Base-by-base conservation (phyloP, 2,329 filamentous ascomycete genomes). In the Tolypocladium paradoxum region DNA sequence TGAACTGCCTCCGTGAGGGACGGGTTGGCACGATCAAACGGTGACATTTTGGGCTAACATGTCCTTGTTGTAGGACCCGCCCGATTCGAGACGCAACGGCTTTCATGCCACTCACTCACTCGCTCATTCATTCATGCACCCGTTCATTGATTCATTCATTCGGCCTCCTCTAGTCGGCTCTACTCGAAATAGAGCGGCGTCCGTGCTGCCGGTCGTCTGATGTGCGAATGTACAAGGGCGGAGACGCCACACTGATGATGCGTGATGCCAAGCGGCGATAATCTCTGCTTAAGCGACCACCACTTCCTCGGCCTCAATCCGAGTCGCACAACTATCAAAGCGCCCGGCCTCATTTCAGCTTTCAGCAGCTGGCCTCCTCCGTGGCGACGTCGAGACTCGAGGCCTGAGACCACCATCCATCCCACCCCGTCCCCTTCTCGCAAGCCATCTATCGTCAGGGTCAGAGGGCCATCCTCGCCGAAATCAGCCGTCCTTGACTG, bases 401-500 rank as follows among this genome's bases (percentile, higher is more conserved):
- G 20, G 12, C 37, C 20, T 12, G 2, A 20, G n/a, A 40, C 37
- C 9, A 20, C 37, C 12, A 11, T 27, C 20, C 22, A 24, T 27
- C 22, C 22, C 12, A n/a, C n/a, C n/a, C n/a, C n/a, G n/a, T n/a
- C n/a, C n/a, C n/a, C n/a, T n/a, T n/a, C n/a, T n/a, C n/a, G n/a
- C n/a, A n/a, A n/a, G n/a, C n/a, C n/a, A 43, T 20, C 5, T 22
- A 16, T 43, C 38, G 2, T 24, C 20, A 20, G 22, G n/a, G 37
- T 14, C 9, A 4, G 1, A 6, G 22, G 22, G 2, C 6, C 7
- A 11, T 27, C 4, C 22, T 29, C 40, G 24, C 40, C 24, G 24
- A 4, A 27, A 16, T 45, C 48, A 43, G n/a, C 35, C 43, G 24
- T 33, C 71, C 60, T 79, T 83, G 31, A 81, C 71, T 1, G 76